phyloP scores from a whole-genome alignment of 2,329 filamentous ascomycete species.

The Hypoxylon sp. region DNA sequence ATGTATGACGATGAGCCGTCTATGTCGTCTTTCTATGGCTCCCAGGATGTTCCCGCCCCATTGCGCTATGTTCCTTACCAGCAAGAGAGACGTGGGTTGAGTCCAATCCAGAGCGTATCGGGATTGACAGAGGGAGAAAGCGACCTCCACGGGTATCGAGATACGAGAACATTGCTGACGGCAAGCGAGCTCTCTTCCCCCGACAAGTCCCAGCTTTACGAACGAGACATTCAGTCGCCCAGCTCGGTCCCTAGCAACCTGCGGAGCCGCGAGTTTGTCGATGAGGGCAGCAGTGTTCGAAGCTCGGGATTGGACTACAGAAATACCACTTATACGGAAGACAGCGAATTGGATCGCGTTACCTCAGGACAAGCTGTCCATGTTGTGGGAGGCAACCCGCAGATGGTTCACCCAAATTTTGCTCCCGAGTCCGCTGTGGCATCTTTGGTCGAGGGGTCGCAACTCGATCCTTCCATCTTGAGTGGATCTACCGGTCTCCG shows the following conservation, averaged over 20 bases:
- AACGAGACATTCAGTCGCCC: conserved; percentile 55
- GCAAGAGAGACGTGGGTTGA: conserved; percentile 75
- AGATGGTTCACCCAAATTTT: conserved; percentile 75
- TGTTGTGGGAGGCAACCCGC: conserved; percentile 75
- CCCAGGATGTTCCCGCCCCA: conserved; percentile 70
- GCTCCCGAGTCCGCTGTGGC: conserved; percentile 91
- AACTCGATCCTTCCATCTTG: conserved; percentile 72
- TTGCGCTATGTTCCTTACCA: conserved; percentile 74
- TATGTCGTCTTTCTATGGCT: conserved; percentile 61
- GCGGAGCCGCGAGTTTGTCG: conserved; percentile 61
- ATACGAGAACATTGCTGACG: conserved; percentile 62
- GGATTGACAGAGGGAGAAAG: conserved; percentile 79
- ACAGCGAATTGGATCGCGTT: conserved; percentile 66
- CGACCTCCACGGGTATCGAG: conserved; percentile 63
- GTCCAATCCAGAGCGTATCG: conserved; percentile 91
- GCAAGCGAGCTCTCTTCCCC: conserved; percentile 67
- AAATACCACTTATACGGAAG: conserved; percentile 59
- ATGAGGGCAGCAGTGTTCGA: conserved; percentile 65
- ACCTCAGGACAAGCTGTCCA: conserved; percentile 75
- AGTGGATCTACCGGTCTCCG: conserved; percentile 63
- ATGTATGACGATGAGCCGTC: conserved; percentile 53
- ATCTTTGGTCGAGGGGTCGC: conserved; percentile 81
- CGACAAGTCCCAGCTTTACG: conserved; percentile 62
- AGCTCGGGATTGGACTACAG: conserved; percentile 66
- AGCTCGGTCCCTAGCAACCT: conserved; percentile 64